phyloP scores from a whole-genome alignment of 2,329 filamentous ascomycete species.

The Aspergillus sp. region DNA sequence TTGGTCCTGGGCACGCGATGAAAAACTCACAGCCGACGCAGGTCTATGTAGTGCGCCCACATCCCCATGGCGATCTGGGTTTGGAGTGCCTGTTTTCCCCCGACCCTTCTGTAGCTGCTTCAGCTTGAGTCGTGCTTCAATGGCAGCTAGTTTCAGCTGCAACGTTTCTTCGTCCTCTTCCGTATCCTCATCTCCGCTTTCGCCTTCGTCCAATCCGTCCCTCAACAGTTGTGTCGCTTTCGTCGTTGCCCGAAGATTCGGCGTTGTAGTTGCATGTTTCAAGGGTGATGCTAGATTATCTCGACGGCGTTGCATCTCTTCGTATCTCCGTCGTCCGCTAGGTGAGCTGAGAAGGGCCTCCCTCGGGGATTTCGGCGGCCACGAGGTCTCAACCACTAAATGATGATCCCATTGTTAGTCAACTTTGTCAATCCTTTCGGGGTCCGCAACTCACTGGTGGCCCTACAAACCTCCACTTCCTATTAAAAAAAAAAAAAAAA shows the following conservation, averaged over 20 bases:
- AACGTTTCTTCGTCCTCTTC: conserved; percentile 88
- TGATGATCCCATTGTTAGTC: conserved; percentile 5
- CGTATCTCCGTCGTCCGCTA: conserved; percentile 72
- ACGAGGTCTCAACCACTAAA: conserved; percentile 49
- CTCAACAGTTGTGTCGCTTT: conserved; percentile 33
- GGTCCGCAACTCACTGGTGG: conserved; percentile 24
- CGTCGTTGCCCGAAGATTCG: conserved; percentile 31
- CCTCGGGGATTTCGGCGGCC: conserved; percentile 64
- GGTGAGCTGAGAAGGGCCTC: conserved; percentile 69
- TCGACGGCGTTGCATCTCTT: conserved; percentile 64
- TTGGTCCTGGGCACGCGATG: conserved; percentile 21
- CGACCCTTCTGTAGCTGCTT: conserved; percentile 74
- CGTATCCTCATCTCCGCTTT: conserved; percentile 61
- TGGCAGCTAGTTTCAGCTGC: conserved; percentile 80
- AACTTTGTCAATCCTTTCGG: background rate
- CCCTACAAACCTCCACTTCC: conserved; percentile 7
- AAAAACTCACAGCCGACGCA: conserved; percentile 25
- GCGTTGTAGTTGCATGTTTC: conserved; percentile 50
- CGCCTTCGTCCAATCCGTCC: conserved; percentile 40
- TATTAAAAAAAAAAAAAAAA: background rate
- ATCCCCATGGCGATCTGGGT: conserved; percentile 22
- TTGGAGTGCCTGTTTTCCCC: conserved; percentile 24
- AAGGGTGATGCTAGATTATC: conserved; percentile 69
- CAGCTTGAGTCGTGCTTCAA: conserved; percentile 81
- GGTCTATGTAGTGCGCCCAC: conserved; percentile 21